phyloP scores from a whole-genome alignment of 176 grass and related monocot species.

The Zoysia japonica region DNA sequence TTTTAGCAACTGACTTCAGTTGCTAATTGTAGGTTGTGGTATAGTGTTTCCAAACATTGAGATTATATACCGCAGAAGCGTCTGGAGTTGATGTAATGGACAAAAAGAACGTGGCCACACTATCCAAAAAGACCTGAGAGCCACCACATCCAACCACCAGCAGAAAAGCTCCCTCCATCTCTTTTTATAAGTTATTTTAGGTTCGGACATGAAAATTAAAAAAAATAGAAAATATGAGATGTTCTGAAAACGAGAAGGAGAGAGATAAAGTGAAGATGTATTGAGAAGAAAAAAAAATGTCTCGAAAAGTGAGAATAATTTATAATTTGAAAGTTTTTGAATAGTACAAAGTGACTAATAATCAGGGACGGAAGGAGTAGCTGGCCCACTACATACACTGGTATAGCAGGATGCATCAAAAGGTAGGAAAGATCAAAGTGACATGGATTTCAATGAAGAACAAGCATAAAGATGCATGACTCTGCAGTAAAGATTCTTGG shows the following conservation, averaged over 20 bases:
- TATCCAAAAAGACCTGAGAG: neutral
- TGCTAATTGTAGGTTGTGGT: too few relatives aligned
- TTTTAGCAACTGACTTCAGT: too few relatives aligned
- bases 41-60: neutral
- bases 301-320: too few relatives aligned
- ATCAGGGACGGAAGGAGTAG: too few relatives aligned
- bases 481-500: neutral
- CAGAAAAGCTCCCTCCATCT: neutral
- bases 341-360: too few relatives aligned
- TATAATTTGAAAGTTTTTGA: too few relatives aligned
- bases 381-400: neutral
- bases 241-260: too few relatives aligned
- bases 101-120: conserved; percentile 20
- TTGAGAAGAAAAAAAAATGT: too few relatives aligned
- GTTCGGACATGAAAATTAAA: too few relatives aligned
- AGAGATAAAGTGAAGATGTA: too few relatives aligned
- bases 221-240: too few relatives aligned
- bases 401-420: neutral
- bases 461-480: neutral
- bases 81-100: conserved; percentile 1
- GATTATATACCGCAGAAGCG: neutral
- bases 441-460: neutral
- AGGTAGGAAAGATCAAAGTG: conserved; percentile 14
- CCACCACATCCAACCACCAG: neutral
- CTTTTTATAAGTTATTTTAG: too few relatives aligned